Conservation (phyloP, 2,329 filamentous ascomycete genomes). For the Hirsutella rhossiliensis region DNA sequence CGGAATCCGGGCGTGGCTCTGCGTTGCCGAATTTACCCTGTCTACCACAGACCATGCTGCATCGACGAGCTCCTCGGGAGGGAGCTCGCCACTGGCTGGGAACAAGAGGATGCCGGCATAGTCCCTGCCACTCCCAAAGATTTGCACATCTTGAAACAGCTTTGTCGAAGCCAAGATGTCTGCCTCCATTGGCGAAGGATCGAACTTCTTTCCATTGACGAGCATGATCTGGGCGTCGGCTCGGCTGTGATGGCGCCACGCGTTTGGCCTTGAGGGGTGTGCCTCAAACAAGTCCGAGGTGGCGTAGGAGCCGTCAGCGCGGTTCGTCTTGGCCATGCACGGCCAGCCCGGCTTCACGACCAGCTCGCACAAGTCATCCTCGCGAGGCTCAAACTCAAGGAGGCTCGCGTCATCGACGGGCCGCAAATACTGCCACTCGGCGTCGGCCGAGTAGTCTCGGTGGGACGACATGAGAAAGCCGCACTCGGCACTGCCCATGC, state of each 20-base stretch:
- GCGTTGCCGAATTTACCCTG: slow-evolving; percentile 33
- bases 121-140: slow-evolving; percentile 47
- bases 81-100: slow-evolving; percentile 13
- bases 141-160: slow-evolving; percentile 39
- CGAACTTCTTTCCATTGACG: slow-evolving; percentile 57
- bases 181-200: slow-evolving; percentile 49
- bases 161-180: slow-evolving; percentile 28
- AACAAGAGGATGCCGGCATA: slow-evolving; percentile 47
- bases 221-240: slow-evolving; percentile 50
- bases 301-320: slow-evolving; percentile 45
- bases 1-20: slow-evolving; percentile 37
- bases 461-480: slow-evolving; percentile 53
- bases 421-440: slow-evolving; percentile 50
- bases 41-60: slow-evolving; percentile 22
- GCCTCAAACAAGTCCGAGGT: slow-evolving; percentile 51
- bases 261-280: slow-evolving; percentile 36
- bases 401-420: slow-evolving; percentile 15
- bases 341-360: slow-evolving; percentile 45
- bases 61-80: not conserved
- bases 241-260: slow-evolving; percentile 51
- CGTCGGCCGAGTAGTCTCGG: slow-evolving; percentile 39
- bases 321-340: slow-evolving; percentile 44
- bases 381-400: slow-evolving; percentile 32
- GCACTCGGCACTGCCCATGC: slow-evolving; percentile 55
- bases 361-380: slow-evolving; percentile 35